These are phyloP conservation scores for Salix caprea DNA, from an alignment of 345 rosid genomes.

Conservation along the genomic window DNA sequence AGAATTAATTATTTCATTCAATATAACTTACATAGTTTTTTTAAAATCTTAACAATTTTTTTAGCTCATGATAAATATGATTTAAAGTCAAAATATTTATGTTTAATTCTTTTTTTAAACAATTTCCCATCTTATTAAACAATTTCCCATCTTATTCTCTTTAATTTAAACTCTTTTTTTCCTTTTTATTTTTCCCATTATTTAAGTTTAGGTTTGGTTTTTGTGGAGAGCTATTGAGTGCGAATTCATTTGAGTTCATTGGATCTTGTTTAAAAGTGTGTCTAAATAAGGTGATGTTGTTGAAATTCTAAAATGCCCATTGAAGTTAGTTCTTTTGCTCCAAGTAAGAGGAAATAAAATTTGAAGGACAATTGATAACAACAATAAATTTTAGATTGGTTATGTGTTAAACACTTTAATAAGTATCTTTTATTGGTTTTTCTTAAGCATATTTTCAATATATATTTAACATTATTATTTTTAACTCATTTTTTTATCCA, in stretches of 20 bases:
- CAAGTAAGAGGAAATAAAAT: background rate
- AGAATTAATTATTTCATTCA: no score
- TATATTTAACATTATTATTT: no score
- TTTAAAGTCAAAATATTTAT: no score
- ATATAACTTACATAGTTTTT: no score
- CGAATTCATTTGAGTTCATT: background rate
- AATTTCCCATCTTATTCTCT: background rate
- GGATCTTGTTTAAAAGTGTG: background rate
- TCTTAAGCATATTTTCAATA: background rate
- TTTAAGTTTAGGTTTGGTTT: background rate
- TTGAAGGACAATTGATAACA: background rate
- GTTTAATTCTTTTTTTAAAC: no score
- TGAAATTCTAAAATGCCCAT: background rate
- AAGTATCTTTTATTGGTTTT: background rate
- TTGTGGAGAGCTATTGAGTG: background rate
- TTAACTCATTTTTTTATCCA: background rate
- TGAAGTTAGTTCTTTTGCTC: background rate
- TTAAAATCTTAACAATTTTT: fast-evolving
- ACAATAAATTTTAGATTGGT: background rate
- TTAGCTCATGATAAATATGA: no score
- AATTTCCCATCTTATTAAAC: no score
- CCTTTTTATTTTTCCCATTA: background rate
- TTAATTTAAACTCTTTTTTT: background rate
- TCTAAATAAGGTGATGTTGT: background rate
- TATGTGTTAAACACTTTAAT: background rate